These are phyloP conservation scores for Lichenothelia convexa DNA, from an alignment of 495 filamentous ascomycete species.

Conservation along the genomic window DNA sequence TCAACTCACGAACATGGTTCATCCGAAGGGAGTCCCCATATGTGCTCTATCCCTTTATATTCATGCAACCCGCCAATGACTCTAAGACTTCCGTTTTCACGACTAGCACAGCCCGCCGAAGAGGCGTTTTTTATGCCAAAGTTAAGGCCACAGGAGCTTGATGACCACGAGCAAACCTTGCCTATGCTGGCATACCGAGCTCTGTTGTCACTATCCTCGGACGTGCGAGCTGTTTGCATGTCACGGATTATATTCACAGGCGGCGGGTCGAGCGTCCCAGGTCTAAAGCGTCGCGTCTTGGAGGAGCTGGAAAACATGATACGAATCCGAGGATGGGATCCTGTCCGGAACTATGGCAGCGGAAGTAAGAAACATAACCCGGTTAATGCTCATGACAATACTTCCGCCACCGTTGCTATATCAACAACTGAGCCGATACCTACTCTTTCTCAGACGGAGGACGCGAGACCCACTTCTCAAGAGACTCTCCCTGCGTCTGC, in stretches of 20 bases:
- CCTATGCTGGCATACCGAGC: constrained; percentile 53
- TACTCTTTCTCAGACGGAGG: constrained; percentile 3
- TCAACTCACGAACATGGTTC: background rate
- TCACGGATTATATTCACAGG: constrained; percentile 77
- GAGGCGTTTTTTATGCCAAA: constrained; percentile 47
- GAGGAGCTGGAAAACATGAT: constrained; percentile 51
- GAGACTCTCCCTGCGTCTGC: constrained; percentile 5
- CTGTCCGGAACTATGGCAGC: constrained; percentile 29
- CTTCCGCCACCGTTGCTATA: background rate
- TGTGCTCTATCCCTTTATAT: constrained; percentile 29
- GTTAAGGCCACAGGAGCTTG: constrained; percentile 36
- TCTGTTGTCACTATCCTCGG: constrained; percentile 59
- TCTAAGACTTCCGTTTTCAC: constrained; percentile 45
- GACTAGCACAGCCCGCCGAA: constrained; percentile 58
- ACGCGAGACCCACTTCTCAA: constrained; percentile 12
- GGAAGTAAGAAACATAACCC: background rate
- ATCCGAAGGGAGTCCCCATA: constrained; percentile 13
- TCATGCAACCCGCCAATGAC: constrained; percentile 28
- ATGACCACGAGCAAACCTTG: constrained; percentile 71
- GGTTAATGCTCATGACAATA: background rate
- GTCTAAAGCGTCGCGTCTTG: constrained; percentile 62
- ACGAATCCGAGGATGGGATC: constrained; percentile 55
- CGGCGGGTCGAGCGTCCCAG: constrained; percentile 61
- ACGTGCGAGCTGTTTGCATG: constrained; percentile 73
- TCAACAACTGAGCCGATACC: background rate